phyloP scores from a whole-genome alignment of 495 filamentous ascomycete species.

The Rusavskia elegans region DNA sequence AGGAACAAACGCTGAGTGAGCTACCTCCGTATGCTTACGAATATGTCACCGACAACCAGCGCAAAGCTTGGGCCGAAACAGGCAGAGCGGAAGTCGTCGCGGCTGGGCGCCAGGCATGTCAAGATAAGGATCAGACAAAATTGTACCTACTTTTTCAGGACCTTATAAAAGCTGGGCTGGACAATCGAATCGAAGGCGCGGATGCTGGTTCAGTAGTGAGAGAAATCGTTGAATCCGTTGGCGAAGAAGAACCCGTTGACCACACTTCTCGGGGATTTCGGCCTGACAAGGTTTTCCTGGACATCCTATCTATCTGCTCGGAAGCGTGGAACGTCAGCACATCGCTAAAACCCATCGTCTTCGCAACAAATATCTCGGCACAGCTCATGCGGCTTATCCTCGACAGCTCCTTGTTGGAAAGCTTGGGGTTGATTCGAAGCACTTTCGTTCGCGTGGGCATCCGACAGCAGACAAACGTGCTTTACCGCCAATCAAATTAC shows the following conservation, averaged over 20 bases:
- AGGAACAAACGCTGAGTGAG: slow-evolving; percentile 9
- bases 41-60: slow-evolving; percentile 32
- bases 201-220: slow-evolving; percentile 60
- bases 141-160: slow-evolving; percentile 72
- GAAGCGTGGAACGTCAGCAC: slow-evolving; percentile 44
- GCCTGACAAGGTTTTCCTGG: slow-evolving; percentile 58
- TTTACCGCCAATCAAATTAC: slow-evolving; percentile 93
- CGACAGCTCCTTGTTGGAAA: slow-evolving; percentile 58
- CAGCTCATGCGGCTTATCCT: slow-evolving; percentile 63
- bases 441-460: slow-evolving; percentile 72
- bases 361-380: slow-evolving; percentile 54
- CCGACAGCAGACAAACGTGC: slow-evolving; percentile 73
- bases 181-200: slow-evolving; percentile 43
- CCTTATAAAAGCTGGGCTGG: slow-evolving; percentile 53
- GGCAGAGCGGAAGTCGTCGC: slow-evolving; percentile 32
- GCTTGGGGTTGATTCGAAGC: slow-evolving; percentile 63
- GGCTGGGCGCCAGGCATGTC: slow-evolving; percentile 33
- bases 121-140: slow-evolving; percentile 46
- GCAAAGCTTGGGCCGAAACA: slow-evolving; percentile 32
- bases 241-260: slow-evolving; percentile 15
- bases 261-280: slow-evolving; percentile 28
- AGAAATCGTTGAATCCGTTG: slow-evolving; percentile 46
- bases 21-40: slow-evolving; percentile 35
- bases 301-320: slow-evolving; percentile 60
- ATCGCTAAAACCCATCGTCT: slow-evolving; percentile 37